A percentile compares a stretch with the other conserved stretches of the same genome.
phyloP scores from a whole-genome alignment of 257 asterid genomes.

The Lavandula angustifolia region DNA sequence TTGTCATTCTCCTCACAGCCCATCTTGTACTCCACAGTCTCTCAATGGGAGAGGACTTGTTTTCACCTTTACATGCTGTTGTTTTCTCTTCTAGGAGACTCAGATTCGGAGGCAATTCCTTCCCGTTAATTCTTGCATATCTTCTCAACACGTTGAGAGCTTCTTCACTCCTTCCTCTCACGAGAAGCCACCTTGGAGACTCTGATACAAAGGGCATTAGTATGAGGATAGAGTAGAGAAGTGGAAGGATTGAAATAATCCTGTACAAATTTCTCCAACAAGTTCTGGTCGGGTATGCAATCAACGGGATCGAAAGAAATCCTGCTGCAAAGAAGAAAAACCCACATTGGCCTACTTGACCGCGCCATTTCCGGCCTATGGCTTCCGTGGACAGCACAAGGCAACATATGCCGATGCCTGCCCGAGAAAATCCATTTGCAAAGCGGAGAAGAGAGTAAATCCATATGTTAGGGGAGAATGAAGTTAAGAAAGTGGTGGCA shows the following conservation, averaged over 20 bases:
- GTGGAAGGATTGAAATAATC: slow-evolving; percentile 45
- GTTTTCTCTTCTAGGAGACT: slow-evolving; percentile 32
- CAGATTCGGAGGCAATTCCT: slow-evolving; percentile 43
- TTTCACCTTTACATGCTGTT: slow-evolving; percentile 15
- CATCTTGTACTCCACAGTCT: slow-evolving; percentile 49
- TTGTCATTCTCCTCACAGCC: slow-evolving; percentile 54
- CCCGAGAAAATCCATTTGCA: slow-evolving; percentile 53
- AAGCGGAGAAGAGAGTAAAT: slow-evolving; percentile 56
- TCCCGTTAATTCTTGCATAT: slow-evolving; percentile 57
- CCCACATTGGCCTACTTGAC: slow-evolving; percentile 63
- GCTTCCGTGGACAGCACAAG: slow-evolving; percentile 58
- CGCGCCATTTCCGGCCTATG: slow-evolving; percentile 57
- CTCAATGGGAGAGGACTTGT: slow-evolving; percentile 26
- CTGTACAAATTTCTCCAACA: slow-evolving; percentile 57
- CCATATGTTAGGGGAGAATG: slow-evolving; percentile 62
- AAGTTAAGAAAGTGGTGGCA: slow-evolving; percentile 48
- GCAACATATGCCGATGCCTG: slow-evolving; percentile 66
- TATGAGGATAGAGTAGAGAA: slow-evolving; percentile 47
- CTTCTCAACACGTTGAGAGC: slow-evolving; percentile 52
- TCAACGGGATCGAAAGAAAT: slow-evolving; percentile 55
- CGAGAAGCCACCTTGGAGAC: slow-evolving; percentile 65
- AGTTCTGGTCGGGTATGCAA: slow-evolving; percentile 54
- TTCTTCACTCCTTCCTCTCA: slow-evolving; percentile 57
- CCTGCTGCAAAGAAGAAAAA: slow-evolving; percentile 65
- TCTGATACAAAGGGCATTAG: slow-evolving; percentile 56